Base-by-base conservation (phyloP, 805 yeast genomes). In the Saccharomycopsis sp. region DNA sequence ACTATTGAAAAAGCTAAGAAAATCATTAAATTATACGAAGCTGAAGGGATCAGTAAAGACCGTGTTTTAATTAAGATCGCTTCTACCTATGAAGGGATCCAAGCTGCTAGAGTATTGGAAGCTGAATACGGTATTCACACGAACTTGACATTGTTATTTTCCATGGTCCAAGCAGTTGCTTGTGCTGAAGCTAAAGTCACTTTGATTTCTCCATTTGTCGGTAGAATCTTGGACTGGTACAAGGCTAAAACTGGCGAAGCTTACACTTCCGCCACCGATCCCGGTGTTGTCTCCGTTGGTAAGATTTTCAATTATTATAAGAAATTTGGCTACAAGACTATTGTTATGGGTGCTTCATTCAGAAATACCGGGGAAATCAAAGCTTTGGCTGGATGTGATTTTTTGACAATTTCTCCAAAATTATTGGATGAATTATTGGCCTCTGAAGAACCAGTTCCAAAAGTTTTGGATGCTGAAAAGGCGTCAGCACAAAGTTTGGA, bases 301-400 rank as follows among this genome's bases (percentile, higher is more conserved):
- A 65, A 63, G 51, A 93, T 93, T 68, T 93, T 66, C 85, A 85
- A 89, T 84, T 93, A 93, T 81, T 93, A 93, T 85, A 93, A 93
- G 82, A 90, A 90, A 74, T 86, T 68, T 69, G 90, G 82, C 58
- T 93, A 93, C 81, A 77, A 90, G 60, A 93, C 99, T 66, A 89
- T 93, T 64, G 97, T 93, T 63, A 93, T 93, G 99, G 99, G 98
- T 70, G 99, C 99, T 50, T 90, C 97, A 50, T 90, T 93, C 88
- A 90, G 99, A 81, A 93, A 89, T 76, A 68, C 72, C 52, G 96
- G 88, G 57, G 98, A 90, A 74, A 86, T 93, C 70, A 83, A 81
- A 69, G 96, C 94, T 58, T 75, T 93, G 59, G 97, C 98, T 49
- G 99, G 99, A 67, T 81, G 86, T 63, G 99, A 93, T 67, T 88